These are phyloP conservation scores for Solanum chiquidenum DNA, from an alignment of 257 asterid species.

Conservation along the genomic window DNA sequence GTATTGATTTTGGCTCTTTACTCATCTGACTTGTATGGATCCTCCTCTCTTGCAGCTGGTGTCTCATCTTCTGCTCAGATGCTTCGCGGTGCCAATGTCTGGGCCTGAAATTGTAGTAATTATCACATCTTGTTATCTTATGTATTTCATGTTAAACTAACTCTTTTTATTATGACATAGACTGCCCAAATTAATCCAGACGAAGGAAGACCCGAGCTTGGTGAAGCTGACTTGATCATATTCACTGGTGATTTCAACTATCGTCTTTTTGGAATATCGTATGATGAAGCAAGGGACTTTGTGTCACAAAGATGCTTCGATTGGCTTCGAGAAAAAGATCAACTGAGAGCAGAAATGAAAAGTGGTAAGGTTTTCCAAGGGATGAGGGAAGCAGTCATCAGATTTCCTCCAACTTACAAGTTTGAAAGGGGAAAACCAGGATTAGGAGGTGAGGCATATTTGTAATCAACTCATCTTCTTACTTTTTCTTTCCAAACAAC, in stretches of 20 bases:
- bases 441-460: constrained; percentile 59
- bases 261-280: constrained; percentile 91
- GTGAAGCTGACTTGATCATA: constrained; percentile 85
- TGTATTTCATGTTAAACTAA: neutral
- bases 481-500: neutral
- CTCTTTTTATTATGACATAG: constrained; percentile 18
- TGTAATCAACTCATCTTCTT: neutral
- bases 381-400: constrained; percentile 86
- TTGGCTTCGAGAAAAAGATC: constrained; percentile 98
- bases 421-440: constrained; percentile 92
- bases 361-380: constrained; percentile 94
- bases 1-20: constrained; percentile 55
- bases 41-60: constrained; percentile 80
- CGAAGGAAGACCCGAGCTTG: constrained; percentile 81
- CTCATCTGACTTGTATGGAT: constrained; percentile 63
- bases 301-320: constrained; percentile 96
- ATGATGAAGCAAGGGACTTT: constrained; percentile 94
- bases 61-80: constrained; percentile 83
- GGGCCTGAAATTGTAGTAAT: neutral
- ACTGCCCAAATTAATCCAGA: constrained; percentile 40
- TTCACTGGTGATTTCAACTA: constrained; percentile 91
- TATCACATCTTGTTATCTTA: neutral
- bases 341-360: constrained; percentile 86
- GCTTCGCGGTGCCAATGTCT: constrained; percentile 67
- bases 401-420: constrained; percentile 97